phyloP scores from a whole-genome alignment of 2,329 filamentous ascomycete genomes.

The Aciculosporium take region DNA sequence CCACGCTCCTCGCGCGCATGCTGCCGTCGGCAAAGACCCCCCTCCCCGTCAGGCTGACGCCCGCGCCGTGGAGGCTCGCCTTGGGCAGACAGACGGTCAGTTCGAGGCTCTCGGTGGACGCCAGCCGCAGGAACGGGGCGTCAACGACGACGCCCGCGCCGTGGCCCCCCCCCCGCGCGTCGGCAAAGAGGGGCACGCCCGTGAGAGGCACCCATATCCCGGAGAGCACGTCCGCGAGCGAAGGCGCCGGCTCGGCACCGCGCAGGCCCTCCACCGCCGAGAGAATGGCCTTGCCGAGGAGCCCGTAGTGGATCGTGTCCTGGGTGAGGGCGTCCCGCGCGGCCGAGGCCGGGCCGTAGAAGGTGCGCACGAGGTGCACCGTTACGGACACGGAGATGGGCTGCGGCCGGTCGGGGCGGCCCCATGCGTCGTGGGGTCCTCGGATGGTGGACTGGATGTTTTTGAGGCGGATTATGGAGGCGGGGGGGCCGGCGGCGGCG shows the following conservation, averaged over 20 bases:
- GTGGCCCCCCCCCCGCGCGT: not conserved
- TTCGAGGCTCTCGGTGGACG: conserved; percentile 29
- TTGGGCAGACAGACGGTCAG: conserved; percentile 49
- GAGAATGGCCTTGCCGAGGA: conserved; percentile 51
- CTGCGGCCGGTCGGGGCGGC: conserved; percentile 42
- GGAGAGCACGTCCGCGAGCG: conserved; percentile 16
- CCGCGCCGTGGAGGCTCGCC: conserved; percentile 50
- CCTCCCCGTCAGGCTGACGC: conserved; percentile 37
- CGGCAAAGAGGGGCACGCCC: conserved; percentile 11
- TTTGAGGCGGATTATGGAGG: conserved; percentile 41
- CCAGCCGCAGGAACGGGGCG: conserved; percentile 19
- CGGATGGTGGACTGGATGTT: conserved; percentile 44
- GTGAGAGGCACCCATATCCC: conserved; percentile 20
- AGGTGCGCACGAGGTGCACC: conserved; percentile 40
- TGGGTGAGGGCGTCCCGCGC: conserved; percentile 46
- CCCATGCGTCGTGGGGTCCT: conserved; percentile 56
- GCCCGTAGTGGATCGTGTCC: conserved; percentile 67
- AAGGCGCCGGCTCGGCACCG: conserved; percentile 1
- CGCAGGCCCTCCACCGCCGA: conserved; percentile 24
- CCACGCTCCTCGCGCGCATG: conserved; percentile 15
- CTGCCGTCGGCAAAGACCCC: conserved; percentile 21
- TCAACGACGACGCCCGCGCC: too few species aligned
- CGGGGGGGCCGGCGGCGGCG: conserved; percentile 11
- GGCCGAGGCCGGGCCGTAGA: conserved; percentile 41
- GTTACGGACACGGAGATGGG: conserved; percentile 47